These are phyloP conservation scores for Wallemia hederae DNA, from an alignment of 1,284 basidiomycete genomes.

Conservation along the genomic window DNA sequence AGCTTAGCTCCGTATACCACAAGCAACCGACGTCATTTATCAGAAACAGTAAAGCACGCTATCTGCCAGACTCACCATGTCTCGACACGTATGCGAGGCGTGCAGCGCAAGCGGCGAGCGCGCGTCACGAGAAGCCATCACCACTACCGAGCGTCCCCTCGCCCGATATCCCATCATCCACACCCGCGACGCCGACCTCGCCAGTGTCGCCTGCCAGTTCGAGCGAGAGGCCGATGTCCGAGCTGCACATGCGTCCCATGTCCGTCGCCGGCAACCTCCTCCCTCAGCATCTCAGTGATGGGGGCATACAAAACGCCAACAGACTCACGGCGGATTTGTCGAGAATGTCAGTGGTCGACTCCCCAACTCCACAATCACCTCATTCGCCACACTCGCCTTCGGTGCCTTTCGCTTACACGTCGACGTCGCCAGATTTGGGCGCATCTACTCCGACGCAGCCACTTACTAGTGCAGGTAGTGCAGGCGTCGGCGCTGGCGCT, in stretches of 20 bases:
- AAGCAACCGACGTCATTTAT: slow-evolving; percentile 29
- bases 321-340: not conserved
- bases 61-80: slow-evolving; percentile 5
- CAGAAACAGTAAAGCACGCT: slow-evolving; percentile 4
- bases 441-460: not conserved
- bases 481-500: too few species aligned
- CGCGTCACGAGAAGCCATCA: not conserved
- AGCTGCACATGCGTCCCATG: slow-evolving; percentile 7
- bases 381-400: not conserved
- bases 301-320: too few species aligned
- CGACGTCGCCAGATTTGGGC: too few species aligned
- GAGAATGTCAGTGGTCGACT: not conserved
- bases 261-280: slow-evolving; percentile 9
- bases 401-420: too few species aligned
- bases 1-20: slow-evolving; percentile 59
- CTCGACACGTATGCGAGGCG: slow-evolving; percentile 4
- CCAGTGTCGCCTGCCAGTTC: slow-evolving; percentile 9
- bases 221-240: slow-evolving; percentile 13
- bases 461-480: too few species aligned
- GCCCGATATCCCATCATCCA: slow-evolving; percentile 9
- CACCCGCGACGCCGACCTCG: slow-evolving; percentile 12
- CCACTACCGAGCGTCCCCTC: not conserved
- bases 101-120: not conserved
- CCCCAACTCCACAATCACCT: not conserved
- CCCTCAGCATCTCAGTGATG: not conserved